Evolutionary conservation across 768 basidiomycete species (phyloP).

Genomic region (Xanthoconium stramineum): DNA sequence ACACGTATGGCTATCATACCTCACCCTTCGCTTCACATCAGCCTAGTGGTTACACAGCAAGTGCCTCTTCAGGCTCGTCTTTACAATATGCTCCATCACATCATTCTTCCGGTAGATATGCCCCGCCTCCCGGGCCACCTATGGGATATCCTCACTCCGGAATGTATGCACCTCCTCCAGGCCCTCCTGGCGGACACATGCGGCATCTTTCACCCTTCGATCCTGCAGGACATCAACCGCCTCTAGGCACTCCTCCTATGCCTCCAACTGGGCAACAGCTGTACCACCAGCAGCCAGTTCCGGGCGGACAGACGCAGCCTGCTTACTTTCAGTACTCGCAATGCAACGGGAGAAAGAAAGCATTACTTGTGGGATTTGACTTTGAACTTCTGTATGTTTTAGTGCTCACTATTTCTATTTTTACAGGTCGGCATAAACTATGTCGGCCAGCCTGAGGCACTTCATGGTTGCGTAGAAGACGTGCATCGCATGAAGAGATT

Average conservation of each 20-base stretch:
- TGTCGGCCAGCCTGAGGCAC: slow-evolving; percentile 56
- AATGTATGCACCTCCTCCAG: slow-evolving; percentile 13
- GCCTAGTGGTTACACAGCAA: too few relatives aligned
- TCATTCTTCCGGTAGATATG: too few relatives aligned
- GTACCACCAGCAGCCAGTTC: slow-evolving; percentile 58
- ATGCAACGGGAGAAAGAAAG: slow-evolving; percentile 85
- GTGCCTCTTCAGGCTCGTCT: too few relatives aligned
- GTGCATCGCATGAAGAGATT: slow-evolving; percentile 79
- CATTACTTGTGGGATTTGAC: slow-evolving; percentile 63
- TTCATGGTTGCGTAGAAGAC: slow-evolving; percentile 91
- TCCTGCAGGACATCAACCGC: slow-evolving; percentile 12
- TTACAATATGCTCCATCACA: too few relatives aligned
- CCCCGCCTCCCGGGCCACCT: too few relatives aligned
- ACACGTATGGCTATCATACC: neutral
- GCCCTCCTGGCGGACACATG: slow-evolving; percentile 10
- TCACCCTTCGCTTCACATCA: neutral
- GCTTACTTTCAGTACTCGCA: slow-evolving; percentile 85
- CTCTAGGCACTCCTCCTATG: slow-evolving; percentile 40
- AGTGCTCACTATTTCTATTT: neutral
- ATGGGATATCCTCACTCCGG: slow-evolving; percentile 3
- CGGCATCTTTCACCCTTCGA: neutral
- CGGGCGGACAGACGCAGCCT: slow-evolving; percentile 46
- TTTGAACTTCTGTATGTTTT: neutral
- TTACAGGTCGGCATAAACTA: slow-evolving; percentile 89
- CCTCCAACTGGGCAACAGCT: slow-evolving; percentile 58